phyloP scores from a whole-genome alignment of 2,329 filamentous ascomycete species.

The Hymenoscyphus infarciens region DNA sequence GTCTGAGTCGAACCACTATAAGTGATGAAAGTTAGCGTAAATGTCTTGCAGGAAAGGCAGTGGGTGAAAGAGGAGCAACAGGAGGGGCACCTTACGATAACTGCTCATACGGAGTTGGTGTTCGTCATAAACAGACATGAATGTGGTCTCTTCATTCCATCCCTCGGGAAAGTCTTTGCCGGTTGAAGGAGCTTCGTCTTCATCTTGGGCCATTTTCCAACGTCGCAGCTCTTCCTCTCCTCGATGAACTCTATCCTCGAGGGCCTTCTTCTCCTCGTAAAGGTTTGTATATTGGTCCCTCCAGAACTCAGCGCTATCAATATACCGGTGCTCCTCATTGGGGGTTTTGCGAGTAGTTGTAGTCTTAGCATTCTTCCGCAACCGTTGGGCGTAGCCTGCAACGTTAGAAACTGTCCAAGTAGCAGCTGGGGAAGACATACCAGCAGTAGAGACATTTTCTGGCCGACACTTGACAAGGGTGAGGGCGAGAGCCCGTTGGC shows the following conservation, averaged over 20 bases:
- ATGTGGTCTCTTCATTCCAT: constrained; percentile 7
- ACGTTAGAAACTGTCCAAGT: constrained; percentile 2
- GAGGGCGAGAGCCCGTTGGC: constrained; percentile 29
- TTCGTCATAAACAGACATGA: constrained; percentile 10
- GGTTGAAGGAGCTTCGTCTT: neutral
- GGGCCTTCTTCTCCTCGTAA: constrained; percentile 23
- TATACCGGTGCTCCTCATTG: constrained; percentile 20
- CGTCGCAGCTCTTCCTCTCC: constrained; percentile 20
- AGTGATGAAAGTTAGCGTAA: neutral
- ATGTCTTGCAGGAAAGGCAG: too few species aligned
- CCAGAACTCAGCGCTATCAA: constrained; percentile 32
- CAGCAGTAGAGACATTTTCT: constrained; percentile 19
- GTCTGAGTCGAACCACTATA: constrained; percentile 19
- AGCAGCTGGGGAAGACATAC: constrained; percentile 15
- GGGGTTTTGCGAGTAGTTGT: constrained; percentile 5
- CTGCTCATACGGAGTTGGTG: constrained; percentile 17
- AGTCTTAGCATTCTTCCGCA: constrained; percentile 22
- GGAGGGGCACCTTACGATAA: constrained; percentile 14
- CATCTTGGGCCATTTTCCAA: constrained; percentile 2
- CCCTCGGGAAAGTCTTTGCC: neutral
- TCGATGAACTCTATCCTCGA: constrained; percentile 24
- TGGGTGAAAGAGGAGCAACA: neutral
- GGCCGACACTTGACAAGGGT: constrained; percentile 26
- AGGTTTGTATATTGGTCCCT: constrained; percentile 27
- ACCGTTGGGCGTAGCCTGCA: constrained; percentile 27